Evolutionary conservation across 352 stramenopile species (phyloP).

Genomic region (Phytophthora meadii): DNA sequence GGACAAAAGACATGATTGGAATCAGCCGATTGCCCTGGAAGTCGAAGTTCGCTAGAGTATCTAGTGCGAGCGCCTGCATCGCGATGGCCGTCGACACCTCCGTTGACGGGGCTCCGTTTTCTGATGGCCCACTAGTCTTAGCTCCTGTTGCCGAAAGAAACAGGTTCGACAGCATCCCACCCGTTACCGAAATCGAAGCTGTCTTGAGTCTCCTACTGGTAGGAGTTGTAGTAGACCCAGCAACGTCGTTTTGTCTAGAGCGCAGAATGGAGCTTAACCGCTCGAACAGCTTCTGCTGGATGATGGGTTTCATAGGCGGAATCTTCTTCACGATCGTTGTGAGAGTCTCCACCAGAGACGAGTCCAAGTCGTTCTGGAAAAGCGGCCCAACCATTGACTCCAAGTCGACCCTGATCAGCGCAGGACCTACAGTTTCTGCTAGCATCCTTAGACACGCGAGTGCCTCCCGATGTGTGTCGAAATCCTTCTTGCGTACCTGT

Average conservation of each 20-base stretch:
- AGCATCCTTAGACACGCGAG: constrained; percentile 86
- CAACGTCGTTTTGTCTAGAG: constrained; percentile 54
- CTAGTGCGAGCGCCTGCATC: constrained; percentile 85
- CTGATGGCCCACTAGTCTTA: constrained; percentile 53
- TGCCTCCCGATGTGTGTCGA: constrained; percentile 86
- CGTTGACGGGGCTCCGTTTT: constrained; percentile 46
- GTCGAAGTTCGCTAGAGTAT: constrained; percentile 88
- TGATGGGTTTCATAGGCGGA: constrained; percentile 70
- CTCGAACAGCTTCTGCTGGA: constrained; percentile 88
- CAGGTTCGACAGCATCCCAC: constrained; percentile 74
- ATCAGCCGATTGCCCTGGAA: constrained; percentile 88
- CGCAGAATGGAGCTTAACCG: constrained; percentile 79
- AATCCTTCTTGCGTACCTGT: constrained; percentile 85
- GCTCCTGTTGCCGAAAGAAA: constrained; percentile 61
- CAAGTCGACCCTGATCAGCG: constrained; percentile 80
- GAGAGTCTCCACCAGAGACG: constrained; percentile 81
- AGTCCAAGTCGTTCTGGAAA: constrained; percentile 87
- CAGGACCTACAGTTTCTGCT: constrained; percentile 74
- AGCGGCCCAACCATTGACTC: constrained; percentile 81
- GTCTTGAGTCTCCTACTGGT: constrained; percentile 76
- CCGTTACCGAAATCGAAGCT: constrained; percentile 74
- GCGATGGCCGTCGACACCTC: constrained; percentile 61
- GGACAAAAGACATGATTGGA: constrained; percentile 89
- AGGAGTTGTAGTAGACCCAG: constrained; percentile 54
- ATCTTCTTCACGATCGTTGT: constrained; percentile 89